Conservation (phyloP, 108 stramenopile genomes). For the Cyclotella baltica region DNA sequence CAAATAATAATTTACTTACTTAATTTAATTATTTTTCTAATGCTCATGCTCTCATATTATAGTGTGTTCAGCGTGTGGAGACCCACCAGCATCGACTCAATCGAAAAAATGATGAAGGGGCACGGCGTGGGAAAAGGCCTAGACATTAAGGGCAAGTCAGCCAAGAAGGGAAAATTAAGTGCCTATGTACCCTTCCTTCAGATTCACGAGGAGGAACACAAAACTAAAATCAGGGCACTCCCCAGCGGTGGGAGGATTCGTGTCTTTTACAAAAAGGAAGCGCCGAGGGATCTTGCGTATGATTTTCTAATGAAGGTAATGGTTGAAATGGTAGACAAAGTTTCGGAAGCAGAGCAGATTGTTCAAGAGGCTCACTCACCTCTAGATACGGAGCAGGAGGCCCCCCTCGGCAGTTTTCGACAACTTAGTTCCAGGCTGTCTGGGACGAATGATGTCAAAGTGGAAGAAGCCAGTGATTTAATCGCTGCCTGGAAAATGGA, state of each 20-base stretch:
- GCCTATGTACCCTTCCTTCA: slow-evolving; percentile 62
- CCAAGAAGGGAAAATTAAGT: slow-evolving; percentile 54
- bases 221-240: slow-evolving; percentile 53
- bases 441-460: slow-evolving; percentile 2
- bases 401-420: too few species aligned
- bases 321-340: slow-evolving; percentile 32
- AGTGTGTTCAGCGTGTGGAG: slow-evolving; percentile 59
- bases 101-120: slow-evolving; percentile 53
- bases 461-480: slow-evolving; percentile 11
- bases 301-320: slow-evolving; percentile 34
- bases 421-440: too few species aligned
- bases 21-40: too few species aligned
- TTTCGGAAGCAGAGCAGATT: slow-evolving; percentile 13
- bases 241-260: slow-evolving; percentile 52
- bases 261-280: slow-evolving; percentile 61
- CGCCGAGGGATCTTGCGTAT: slow-evolving; percentile 54
- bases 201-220: slow-evolving; percentile 62
- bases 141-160: slow-evolving; percentile 65
- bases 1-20: too few species aligned
- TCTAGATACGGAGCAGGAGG: too few species aligned
- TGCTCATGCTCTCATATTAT: slow-evolving; percentile 38
- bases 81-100: slow-evolving; percentile 53
- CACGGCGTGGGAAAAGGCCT: slow-evolving; percentile 59
- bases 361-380: not conserved
- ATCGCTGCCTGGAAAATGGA: slow-evolving; percentile 47